Evolutionary conservation across 495 filamentous ascomycete species (phyloP).

Genomic region (Penicillium antarcticum): DNA sequence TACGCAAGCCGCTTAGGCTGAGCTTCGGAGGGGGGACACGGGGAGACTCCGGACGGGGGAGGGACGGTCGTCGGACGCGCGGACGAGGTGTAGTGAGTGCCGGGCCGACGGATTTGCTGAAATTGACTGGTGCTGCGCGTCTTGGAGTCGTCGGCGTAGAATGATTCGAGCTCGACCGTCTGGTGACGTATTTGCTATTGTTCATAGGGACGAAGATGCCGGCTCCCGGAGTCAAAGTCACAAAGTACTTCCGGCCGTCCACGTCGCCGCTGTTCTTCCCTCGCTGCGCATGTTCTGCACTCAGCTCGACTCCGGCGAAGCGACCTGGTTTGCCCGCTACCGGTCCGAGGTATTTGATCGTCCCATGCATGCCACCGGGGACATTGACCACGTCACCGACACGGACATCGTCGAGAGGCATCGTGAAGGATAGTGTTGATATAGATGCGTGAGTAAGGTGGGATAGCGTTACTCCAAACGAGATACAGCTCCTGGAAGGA

Average conservation of each 20-base stretch:
- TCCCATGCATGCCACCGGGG: conserved; percentile 90
- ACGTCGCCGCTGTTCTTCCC: conserved; percentile 98
- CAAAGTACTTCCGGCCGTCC: conserved; percentile 81
- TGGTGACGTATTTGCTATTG: conserved; percentile 70
- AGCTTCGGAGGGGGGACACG: conserved; percentile 50
- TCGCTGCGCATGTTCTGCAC: conserved; percentile 69
- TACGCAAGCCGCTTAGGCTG: conserved; percentile 53
- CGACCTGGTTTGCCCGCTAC: conserved; percentile 87
- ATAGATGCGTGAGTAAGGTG: conserved; percentile 1
- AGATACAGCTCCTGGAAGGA: conserved; percentile 6
- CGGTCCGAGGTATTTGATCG: conserved; percentile 80
- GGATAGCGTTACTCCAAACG: conserved; percentile 1
- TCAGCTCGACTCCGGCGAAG: conserved; percentile 94
- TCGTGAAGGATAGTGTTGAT: conserved; percentile 7
- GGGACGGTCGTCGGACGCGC: conserved; percentile 60
- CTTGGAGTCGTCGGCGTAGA: conserved; percentile 67
- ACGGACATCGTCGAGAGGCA: conserved; percentile 56
- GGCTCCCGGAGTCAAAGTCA: conserved; percentile 69
- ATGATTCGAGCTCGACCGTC: conserved; percentile 53
- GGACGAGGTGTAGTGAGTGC: conserved; percentile 67
- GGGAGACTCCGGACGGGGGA: conserved; percentile 84
- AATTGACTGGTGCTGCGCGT: conserved; percentile 50
- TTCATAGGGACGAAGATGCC: conserved; percentile 94
- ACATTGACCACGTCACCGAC: conserved; percentile 92
- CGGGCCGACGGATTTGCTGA: conserved; percentile 84